phyloP scores from a whole-genome alignment of 2,329 filamentous ascomycete species.

The Teratosphaeria gauchensis region DNA sequence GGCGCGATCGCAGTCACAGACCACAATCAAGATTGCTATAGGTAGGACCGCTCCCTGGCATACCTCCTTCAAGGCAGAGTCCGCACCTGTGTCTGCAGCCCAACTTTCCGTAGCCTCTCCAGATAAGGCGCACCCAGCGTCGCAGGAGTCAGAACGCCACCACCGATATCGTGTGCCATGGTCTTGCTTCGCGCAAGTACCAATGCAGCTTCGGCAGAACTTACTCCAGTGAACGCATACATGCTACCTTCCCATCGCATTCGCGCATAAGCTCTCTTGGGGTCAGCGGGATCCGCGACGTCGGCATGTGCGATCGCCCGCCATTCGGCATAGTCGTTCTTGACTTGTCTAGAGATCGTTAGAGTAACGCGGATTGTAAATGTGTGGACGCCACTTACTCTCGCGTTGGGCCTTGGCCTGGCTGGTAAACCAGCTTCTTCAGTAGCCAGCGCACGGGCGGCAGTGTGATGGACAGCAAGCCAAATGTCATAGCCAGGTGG shows the following conservation, averaged over 20 bases:
- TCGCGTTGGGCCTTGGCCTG: slow-evolving; percentile 40
- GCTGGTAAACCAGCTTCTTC: slow-evolving; percentile 38
- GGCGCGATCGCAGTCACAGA: too few relatives aligned
- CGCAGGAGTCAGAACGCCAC: slow-evolving; percentile 63
- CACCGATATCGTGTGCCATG: slow-evolving; percentile 44
- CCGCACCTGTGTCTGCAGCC: slow-evolving; percentile 50
- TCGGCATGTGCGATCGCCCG: slow-evolving; percentile 56
- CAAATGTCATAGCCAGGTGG: slow-evolving; percentile 39
- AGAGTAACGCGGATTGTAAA: neutral
- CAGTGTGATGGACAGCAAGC: slow-evolving; percentile 38
- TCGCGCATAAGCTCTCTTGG: slow-evolving; percentile 46
- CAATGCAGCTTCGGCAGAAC: slow-evolving; percentile 54
- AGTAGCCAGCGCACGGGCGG: slow-evolving; percentile 45
- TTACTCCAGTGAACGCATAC: slow-evolving; percentile 58
- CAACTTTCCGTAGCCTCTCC: slow-evolving; percentile 50
- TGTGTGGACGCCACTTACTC: slow-evolving; percentile 25
- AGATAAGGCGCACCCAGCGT: slow-evolving; percentile 59
- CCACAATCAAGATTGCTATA: too few relatives aligned
- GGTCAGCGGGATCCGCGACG: slow-evolving; percentile 30
- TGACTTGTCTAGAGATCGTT: slow-evolving; percentile 36
- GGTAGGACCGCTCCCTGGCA: neutral
- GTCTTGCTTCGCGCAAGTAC: slow-evolving; percentile 52
- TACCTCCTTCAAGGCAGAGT: slow-evolving; percentile 21
- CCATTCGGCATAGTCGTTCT: slow-evolving; percentile 53
- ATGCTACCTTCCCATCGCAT: slow-evolving; percentile 50